A percentile compares a stretch with the other conserved stretches of the same genome.
phyloP scores from a whole-genome alignment of 169 alveolate genomes.

The Eimeria tenella region DNA sequence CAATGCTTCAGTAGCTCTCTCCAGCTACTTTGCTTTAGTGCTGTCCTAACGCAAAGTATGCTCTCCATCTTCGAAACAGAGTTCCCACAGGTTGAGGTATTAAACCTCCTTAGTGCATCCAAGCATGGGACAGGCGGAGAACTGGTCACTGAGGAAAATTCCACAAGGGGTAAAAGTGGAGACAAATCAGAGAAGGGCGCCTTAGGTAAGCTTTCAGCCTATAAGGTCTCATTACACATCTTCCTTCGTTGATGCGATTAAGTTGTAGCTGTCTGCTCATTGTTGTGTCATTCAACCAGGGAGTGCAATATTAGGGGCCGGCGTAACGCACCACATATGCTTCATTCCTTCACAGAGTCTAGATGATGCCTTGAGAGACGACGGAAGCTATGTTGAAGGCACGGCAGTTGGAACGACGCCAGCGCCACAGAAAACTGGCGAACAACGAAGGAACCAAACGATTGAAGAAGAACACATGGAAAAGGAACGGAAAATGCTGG shows the following conservation, averaged over 20 bases:
- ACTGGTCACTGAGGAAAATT: not conserved
- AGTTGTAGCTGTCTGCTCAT: not conserved
- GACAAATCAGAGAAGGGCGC: too few relatives aligned
- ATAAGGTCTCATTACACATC: not conserved
- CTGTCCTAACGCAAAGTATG: slow-evolving; percentile 18
- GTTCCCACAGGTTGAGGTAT: slow-evolving; percentile 36
- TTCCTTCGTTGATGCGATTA: not conserved
- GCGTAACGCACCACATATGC: slow-evolving; percentile 55
- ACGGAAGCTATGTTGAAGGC: not conserved
- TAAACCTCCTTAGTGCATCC: slow-evolving; percentile 24
- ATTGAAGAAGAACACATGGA: slow-evolving; percentile 27
- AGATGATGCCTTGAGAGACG: not conserved
- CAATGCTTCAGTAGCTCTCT: not conserved
- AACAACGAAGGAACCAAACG: slow-evolving; percentile 11
- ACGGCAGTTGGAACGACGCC: not conserved
- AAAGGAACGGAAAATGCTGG: slow-evolving; percentile 66
- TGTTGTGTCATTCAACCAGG: slow-evolving; percentile 1
- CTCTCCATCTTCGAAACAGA: slow-evolving; percentile 27
- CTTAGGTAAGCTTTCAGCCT: too few relatives aligned
- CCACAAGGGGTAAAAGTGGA: too few relatives aligned
- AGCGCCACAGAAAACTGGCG: not conserved
- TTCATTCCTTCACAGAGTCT: slow-evolving; percentile 14
- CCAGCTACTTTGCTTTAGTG: slow-evolving; percentile 55
- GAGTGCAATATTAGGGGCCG: slow-evolving; percentile 57
- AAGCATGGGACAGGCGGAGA: slow-evolving; percentile 2